A percentile compares a stretch with the other conserved stretches of the same genome.
Conservation (phyloP, 208 protist genomes). For the Polymyxa betae region DNA sequence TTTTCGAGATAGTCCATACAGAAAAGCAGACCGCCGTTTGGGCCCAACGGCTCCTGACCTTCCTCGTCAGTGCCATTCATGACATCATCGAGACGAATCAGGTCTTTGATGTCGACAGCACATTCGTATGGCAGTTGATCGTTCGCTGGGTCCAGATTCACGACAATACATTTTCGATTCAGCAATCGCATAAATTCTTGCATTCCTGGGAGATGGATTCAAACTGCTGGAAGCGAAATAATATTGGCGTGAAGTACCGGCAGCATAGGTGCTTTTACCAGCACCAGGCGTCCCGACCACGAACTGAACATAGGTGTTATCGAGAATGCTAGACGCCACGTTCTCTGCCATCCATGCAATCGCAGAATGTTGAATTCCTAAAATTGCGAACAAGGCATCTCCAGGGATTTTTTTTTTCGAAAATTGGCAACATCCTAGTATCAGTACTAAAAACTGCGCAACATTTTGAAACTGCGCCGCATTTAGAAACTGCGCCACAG, state of each 20-base stretch:
- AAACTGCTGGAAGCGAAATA: slow-evolving; percentile 76
- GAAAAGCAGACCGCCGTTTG: slow-evolving; percentile 95
- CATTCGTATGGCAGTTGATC: slow-evolving; percentile 87
- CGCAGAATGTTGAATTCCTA: no score
- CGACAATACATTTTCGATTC: slow-evolving; percentile 68
- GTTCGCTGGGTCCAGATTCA: slow-evolving; percentile 98
- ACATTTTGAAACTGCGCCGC: no score
- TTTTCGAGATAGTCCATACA: slow-evolving; percentile 93
- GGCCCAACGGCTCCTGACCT: slow-evolving; percentile 81
- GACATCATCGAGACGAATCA: slow-evolving; percentile 84
- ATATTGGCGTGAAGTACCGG: slow-evolving; percentile 86
- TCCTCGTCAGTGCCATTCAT: slow-evolving; percentile 78
- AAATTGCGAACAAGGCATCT: no score
- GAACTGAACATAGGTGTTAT: slow-evolving; percentile 89
- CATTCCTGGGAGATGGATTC: background rate
- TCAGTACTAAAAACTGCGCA: no score
- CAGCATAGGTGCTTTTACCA: slow-evolving; percentile 90
- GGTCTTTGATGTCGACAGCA: slow-evolving; percentile 86
- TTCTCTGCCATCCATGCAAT: no score
- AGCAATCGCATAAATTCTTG: slow-evolving; percentile 40
- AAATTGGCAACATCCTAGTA: no score
- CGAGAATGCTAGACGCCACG: no score
- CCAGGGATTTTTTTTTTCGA: no score
- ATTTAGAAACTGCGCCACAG: no score
- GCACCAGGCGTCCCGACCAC: slow-evolving; percentile 93